Percentiles rank a stretch among this genome's conserved stretches.
Conservation (phyloP, 169 alveolate genomes). For the Eimeria zaria region DNA sequence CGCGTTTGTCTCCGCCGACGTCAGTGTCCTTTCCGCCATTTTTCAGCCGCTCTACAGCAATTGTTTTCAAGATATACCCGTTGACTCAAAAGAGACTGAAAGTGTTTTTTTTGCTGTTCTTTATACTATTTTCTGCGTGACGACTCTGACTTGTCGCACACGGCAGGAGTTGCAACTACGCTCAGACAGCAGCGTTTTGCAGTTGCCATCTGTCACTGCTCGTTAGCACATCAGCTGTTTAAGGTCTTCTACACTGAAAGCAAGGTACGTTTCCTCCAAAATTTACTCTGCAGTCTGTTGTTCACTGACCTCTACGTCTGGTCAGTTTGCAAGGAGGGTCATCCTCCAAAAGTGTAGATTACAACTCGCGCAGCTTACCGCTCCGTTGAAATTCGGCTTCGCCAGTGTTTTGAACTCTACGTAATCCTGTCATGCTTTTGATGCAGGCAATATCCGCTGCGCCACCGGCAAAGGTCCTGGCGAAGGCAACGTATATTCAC, state of each 20-base stretch:
- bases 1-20: neutral
- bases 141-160: neutral
- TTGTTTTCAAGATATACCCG: neutral
- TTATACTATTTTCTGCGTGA: neutral
- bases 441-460: neutral
- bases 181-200: neutral
- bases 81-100: neutral
- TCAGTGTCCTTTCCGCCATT: neutral
- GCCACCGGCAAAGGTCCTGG: neutral
- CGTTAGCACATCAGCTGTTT: neutral
- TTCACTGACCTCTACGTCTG: neutral
- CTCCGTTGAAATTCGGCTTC: neutral
- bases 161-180: neutral
- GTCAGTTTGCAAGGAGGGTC: neutral
- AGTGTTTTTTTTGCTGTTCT: neutral
- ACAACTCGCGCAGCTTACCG: neutral
- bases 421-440: neutral
- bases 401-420: neutral
- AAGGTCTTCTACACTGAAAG: neutral
- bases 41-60: neutral
- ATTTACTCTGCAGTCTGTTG: neutral
- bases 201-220: neutral
- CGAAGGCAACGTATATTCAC: neutral
- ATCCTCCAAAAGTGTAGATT: neutral
- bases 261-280: neutral